Conservation (phyloP, 257 asterid species). For the Nyctanthes arbortristis region DNA sequence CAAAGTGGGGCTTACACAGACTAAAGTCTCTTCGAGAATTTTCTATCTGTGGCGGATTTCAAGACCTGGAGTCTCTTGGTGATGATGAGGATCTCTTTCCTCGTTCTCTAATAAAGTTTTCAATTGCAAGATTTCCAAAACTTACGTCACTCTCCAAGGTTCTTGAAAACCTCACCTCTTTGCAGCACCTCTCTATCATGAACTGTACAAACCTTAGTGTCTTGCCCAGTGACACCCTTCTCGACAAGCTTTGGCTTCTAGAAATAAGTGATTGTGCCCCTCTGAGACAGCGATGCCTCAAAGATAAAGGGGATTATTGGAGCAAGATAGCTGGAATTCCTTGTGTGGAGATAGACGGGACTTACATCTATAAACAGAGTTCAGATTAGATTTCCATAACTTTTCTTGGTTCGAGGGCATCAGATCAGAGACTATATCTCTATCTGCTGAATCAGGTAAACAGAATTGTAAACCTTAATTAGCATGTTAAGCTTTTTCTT, state of each 20-base stretch:
- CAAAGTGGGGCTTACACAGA: conserved; percentile 58
- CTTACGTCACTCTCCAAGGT: conserved; percentile 51
- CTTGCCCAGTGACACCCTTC: conserved; percentile 49
- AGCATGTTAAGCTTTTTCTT: not conserved
- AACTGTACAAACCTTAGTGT: conserved; percentile 49
- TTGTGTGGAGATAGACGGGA: conserved; percentile 65
- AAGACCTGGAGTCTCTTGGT: conserved; percentile 50
- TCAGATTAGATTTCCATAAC: conserved; percentile 15
- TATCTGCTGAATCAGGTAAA: not conserved
- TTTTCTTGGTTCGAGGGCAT: not conserved
- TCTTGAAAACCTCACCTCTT: conserved; percentile 46
- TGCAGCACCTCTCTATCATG: conserved; percentile 55
- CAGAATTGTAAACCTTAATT: not conserved
- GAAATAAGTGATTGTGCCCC: conserved; percentile 55
- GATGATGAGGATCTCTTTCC: conserved; percentile 46
- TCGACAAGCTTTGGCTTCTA: conserved; percentile 64
- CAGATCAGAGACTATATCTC: not conserved
- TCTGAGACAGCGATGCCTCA: conserved; percentile 41
- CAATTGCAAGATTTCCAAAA: conserved; percentile 60
- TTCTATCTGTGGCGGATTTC: conserved; percentile 71
- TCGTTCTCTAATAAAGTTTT: conserved; percentile 43
- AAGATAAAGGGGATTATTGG: conserved; percentile 65
- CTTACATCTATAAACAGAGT: conserved; percentile 39
- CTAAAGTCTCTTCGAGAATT: conserved; percentile 58
- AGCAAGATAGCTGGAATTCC: conserved; percentile 62